Conservation (phyloP, 1,284 basidiomycete genomes). For the Vanrija pseudolonga region DNA sequence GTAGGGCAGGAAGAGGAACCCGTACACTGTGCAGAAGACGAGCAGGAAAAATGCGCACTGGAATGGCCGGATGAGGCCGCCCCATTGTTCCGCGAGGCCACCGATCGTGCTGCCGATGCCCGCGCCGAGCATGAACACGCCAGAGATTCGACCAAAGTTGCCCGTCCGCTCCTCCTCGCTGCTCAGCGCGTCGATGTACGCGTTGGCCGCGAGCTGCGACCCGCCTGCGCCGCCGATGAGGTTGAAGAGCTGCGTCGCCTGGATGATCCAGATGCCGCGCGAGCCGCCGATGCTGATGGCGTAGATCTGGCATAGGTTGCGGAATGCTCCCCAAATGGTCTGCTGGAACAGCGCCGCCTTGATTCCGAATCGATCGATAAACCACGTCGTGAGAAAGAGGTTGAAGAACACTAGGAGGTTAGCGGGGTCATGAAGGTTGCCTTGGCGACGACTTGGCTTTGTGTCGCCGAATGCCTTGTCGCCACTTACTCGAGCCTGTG, state of each 20-base stretch:
- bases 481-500: constrained; percentile 23
- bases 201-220: constrained; percentile 35
- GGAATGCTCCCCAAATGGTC: constrained; percentile 33
- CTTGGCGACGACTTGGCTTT: no score
- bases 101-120: constrained; percentile 20
- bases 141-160: constrained; percentile 35
- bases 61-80: constrained; percentile 35
- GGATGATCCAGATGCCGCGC: constrained; percentile 32
- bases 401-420: constrained; percentile 29
- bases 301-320: constrained; percentile 35
- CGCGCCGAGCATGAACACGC: constrained; percentile 31
- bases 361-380: constrained; percentile 32
- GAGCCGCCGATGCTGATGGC: constrained; percentile 26
- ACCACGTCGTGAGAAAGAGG: constrained; percentile 37
- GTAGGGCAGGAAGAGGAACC: constrained; percentile 35
- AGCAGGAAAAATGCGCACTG: constrained; percentile 34
- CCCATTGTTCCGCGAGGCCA: constrained; percentile 26
- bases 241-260: constrained; percentile 40
- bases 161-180: constrained; percentile 31
- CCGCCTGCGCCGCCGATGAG: constrained; percentile 39
- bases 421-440: no score
- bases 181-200: constrained; percentile 27
- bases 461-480: no score
- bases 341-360: constrained; percentile 39
- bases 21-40: constrained; percentile 36